These are phyloP conservation scores for Dicorynia guianensis DNA, from an alignment of 306 rosid genomes.

Conservation along the genomic window DNA sequence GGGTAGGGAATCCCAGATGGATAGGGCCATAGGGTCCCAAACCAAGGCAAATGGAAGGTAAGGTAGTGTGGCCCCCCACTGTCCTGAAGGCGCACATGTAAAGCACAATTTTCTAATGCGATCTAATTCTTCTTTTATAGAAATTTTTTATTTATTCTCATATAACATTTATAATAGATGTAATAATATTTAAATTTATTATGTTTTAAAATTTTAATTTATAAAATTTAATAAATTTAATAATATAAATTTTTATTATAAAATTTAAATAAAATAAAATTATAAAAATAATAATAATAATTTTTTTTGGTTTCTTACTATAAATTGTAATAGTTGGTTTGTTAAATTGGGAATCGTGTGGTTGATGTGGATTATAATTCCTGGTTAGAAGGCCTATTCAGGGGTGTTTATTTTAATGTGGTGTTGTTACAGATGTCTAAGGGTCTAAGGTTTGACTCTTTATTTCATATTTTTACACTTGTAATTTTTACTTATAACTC, in stretches of 20 bases:
- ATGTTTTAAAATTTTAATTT: too few species aligned
- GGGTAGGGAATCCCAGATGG: not conserved
- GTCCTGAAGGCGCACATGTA: constrained; percentile 36
- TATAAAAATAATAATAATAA: too few species aligned
- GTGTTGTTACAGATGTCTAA: constrained; percentile 20
- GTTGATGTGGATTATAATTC: too few species aligned
- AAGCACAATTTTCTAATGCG: constrained; percentile 25
- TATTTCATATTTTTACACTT: too few species aligned
- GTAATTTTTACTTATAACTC: too few species aligned
- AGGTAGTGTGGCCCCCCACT: constrained; percentile 47
- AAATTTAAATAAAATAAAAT: too few species aligned
- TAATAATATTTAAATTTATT: too few species aligned
- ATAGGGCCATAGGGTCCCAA: not conserved
- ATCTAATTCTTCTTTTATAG: not conserved
- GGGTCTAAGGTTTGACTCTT: constrained; percentile 25
- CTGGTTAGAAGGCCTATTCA: constrained; percentile 12
- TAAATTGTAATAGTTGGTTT: constrained; percentile 33
- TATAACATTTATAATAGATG: too few species aligned
- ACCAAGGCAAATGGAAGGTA: constrained; percentile 12
- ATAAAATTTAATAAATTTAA: too few species aligned
- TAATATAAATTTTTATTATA: too few species aligned
- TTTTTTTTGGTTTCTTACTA: not conserved
- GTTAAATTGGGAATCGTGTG: not conserved
- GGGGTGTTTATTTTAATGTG: constrained; percentile 16
- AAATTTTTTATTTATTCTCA: not conserved